Percentiles rank a stretch among this genome's conserved stretches.
phyloP scores from a whole-genome alignment of 768 basidiomycete species.

The Leucogyrophana mollusca region DNA sequence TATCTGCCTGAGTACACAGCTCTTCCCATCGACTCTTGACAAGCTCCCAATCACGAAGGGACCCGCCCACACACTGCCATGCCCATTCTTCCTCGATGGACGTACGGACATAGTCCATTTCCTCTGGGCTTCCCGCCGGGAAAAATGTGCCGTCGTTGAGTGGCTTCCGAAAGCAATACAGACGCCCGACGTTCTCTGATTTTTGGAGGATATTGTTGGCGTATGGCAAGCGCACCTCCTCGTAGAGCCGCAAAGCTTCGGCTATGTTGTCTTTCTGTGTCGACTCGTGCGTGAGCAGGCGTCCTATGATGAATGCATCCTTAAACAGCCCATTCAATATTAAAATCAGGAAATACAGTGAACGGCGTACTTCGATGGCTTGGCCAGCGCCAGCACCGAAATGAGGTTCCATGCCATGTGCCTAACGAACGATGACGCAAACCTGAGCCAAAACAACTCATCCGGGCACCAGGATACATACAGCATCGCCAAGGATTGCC shows the following conservation, averaged over 20 bases:
- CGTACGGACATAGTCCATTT: conserved; percentile 7
- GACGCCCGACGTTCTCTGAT: conserved; percentile 17
- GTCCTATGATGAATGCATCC: conserved; percentile 31
- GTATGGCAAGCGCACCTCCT: conserved; percentile 30
- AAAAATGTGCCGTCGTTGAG: background rate
- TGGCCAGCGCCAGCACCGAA: conserved; percentile 50
- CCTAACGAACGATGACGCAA: conserved; percentile 2
- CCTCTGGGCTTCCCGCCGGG: conserved; percentile 5
- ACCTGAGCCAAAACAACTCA: background rate
- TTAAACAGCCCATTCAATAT: background rate
- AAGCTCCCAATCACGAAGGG: too few relatives aligned
- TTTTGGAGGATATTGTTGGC: conserved; percentile 18
- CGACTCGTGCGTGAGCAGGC: conserved; percentile 20
- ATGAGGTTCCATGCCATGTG: conserved; percentile 46
- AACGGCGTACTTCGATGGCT: conserved; percentile 43
- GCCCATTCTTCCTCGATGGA: conserved; percentile 17
- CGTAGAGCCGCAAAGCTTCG: conserved; percentile 29
- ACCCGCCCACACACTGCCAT: conserved; percentile 11
- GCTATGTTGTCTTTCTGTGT: conserved; percentile 21
- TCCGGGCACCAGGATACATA: conserved; percentile 16
- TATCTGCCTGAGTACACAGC: too few relatives aligned
- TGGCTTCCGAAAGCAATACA: conserved; percentile 18
- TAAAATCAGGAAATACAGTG: background rate
- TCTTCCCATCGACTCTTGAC: too few relatives aligned
- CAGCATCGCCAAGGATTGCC: conserved; percentile 50